Percentiles rank a stretch among this genome's conserved stretches.
Evolutionary conservation across 164 flowering plant genomes (phyloP).

Genomic region (Euptelea pleiosperma): DNA sequence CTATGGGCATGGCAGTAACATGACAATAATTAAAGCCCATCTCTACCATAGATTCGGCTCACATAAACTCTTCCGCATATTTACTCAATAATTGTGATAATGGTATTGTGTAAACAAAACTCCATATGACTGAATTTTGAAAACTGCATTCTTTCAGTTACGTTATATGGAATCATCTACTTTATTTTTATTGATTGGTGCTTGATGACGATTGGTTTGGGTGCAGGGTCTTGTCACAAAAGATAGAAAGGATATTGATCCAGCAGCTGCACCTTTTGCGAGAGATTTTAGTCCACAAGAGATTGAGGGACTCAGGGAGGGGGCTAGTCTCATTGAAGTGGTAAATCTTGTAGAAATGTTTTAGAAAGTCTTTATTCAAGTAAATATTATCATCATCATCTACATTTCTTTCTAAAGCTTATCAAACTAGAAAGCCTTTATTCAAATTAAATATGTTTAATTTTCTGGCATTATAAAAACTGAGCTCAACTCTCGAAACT

Average conservation of each 20-base stretch:
- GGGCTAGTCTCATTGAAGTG: slow-evolving; percentile 87
- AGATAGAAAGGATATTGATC: slow-evolving; percentile 73
- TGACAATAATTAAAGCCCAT: neutral
- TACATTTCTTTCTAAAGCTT: too few relatives aligned
- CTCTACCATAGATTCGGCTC: too few relatives aligned
- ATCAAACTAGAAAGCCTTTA: too few relatives aligned
- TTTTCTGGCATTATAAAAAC: neutral
- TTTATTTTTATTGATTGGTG: slow-evolving; percentile 1
- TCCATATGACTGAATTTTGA: neutral
- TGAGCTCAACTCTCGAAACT: neutral
- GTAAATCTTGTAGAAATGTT: slow-evolving; percentile 34
- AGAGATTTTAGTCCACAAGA: slow-evolving; percentile 49
- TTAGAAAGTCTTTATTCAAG: neutral
- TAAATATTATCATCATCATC: too few relatives aligned
- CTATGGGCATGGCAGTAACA: neutral
- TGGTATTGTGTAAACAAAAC: neutral
- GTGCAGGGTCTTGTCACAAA: slow-evolving; percentile 88
- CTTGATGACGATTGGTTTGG: slow-evolving; percentile 11
- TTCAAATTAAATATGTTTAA: too few relatives aligned
- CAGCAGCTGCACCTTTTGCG: slow-evolving; percentile 87
- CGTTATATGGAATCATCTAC: neutral
- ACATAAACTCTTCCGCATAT: neutral
- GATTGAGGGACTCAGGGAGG: slow-evolving; percentile 72
- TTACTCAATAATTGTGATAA: too few relatives aligned
- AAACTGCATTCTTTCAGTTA: neutral